Conservation (phyloP, 2,329 filamentous ascomycete genomes). For the Aspergillus glaucus region DNA sequence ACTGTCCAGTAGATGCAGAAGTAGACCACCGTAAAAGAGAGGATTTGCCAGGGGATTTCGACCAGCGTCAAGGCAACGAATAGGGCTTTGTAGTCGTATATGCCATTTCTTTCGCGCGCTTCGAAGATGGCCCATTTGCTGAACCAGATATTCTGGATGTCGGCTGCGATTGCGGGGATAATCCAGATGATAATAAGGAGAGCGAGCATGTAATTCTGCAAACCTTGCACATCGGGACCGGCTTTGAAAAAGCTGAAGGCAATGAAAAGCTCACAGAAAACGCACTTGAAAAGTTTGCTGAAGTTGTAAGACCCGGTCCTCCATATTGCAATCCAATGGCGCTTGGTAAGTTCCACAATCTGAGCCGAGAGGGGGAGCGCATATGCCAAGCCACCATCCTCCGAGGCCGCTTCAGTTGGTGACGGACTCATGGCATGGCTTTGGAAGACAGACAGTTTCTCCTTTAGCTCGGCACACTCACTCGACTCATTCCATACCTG, state of each 20-base stretch:
- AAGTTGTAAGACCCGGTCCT: conserved; percentile 5
- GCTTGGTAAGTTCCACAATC: background rate
- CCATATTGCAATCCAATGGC: conserved; percentile 4
- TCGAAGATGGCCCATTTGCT: conserved; percentile 5
- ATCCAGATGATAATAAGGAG: background rate
- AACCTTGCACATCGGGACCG: background rate
- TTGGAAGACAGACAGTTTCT: background rate
- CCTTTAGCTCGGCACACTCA: background rate
- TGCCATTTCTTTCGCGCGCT: conserved; percentile 4
- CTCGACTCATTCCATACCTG: background rate
- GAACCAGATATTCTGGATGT: conserved; percentile 4
- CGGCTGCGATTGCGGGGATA: background rate
- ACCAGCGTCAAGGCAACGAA: conserved; percentile 2
- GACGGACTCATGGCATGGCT: too few relatives aligned
- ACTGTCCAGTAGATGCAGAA: conserved; percentile 5
- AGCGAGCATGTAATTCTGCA: background rate
- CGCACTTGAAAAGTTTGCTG: conserved; percentile 2
- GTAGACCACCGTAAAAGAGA: conserved; percentile 1
- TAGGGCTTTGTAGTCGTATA: conserved; percentile 5
- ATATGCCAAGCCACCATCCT: background rate
- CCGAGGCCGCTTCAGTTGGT: too few relatives aligned
- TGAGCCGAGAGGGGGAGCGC: background rate
- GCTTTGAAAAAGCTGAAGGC: conserved; percentile 2
- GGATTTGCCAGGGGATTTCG: conserved; percentile 3
- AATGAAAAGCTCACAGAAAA: conserved; percentile 3